Evolutionary conservation across 345 rosid genomes (phyloP).

Genomic region (Anacardium occidentale): DNA sequence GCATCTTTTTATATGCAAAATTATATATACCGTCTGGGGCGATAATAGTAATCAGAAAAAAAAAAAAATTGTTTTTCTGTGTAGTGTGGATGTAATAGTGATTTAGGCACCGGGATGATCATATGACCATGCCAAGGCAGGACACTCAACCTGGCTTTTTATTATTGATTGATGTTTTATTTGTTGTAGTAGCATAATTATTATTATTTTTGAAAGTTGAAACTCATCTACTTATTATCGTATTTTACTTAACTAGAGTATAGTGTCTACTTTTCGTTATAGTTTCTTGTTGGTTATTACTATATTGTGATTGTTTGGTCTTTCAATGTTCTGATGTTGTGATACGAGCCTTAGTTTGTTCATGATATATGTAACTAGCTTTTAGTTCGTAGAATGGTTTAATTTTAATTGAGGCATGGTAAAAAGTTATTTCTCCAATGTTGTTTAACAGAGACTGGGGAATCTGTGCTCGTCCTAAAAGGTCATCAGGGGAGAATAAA

Average conservation of each 20-base stretch:
- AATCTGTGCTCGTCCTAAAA: conserved; percentile 60
- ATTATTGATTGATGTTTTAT: not conserved
- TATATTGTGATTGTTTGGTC: not conserved
- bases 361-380: not conserved
- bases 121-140: not conserved
- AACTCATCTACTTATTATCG: not conserved
- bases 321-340: not conserved
- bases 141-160: not conserved
- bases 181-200: not conserved
- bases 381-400: not conserved
- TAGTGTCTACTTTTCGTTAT: not conserved
- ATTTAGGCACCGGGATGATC: not conserved
- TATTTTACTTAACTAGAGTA: not conserved
- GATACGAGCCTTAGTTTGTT: not conserved
- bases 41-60: not conserved
- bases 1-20: too few relatives aligned
- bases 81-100: not conserved
- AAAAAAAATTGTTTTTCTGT: not conserved
- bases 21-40: not conserved
- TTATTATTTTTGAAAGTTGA: not conserved
- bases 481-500: conserved; percentile 83
- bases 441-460: conserved; percentile 53
- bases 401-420: not conserved
- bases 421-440: not conserved
- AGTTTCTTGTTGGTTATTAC: not conserved